Evolutionary conservation across 768 basidiomycete genomes (phyloP), one percentile per base, ranked within the genome.

Genomic region (Serendipita vermifera): DNA sequence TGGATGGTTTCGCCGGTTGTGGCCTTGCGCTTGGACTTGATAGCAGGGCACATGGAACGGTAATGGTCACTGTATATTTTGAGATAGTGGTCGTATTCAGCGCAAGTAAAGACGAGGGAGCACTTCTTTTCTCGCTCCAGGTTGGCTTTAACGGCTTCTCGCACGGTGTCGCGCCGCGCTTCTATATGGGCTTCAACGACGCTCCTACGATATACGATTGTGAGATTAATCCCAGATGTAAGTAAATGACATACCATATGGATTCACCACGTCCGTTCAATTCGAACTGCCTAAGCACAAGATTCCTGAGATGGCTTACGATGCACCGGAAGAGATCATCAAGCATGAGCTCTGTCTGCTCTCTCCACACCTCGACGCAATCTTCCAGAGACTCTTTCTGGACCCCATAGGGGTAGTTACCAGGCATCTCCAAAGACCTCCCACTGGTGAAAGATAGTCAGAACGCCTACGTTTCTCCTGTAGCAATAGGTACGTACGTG

Each of bases 331-430:
- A 9, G 22, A 51, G n/a, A 51, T 4, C 46, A 11, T 51, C 22
- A 7, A 51, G 15, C 20, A 51, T 31, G 7, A 7, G 4, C 9
- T 20, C 46, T 26, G 27, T 31, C 22, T 20, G 20, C 5, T 5
- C 27, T 29, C 9, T 7, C 46, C 46, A 51, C n/a, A 31, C 46
- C 24, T 51, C 27, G 46, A 51, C 46, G 9, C 22, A 20, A 22
- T 22, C 31, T 26, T 51, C 46, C 46, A 51, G 24, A n/a, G n/a
- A 51, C 9, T 51, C 46, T n/a, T 51, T 51, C 22, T 15, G 46
- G 27, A 51, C 22, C 20, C 46, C 46, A 31, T 51, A 51, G 5
- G 46, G 46, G 29, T 20, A 29, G 27, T 51, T 51, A 15, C 46
- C 46, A 22, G 46, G 46, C 29, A 51, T 22, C 29, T 51, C 46